A percentile compares a stretch with the other conserved stretches of the same genome.
Evolutionary conservation across 345 rosid genomes (phyloP).

Genomic region (Citrus cavaleriei): DNA sequence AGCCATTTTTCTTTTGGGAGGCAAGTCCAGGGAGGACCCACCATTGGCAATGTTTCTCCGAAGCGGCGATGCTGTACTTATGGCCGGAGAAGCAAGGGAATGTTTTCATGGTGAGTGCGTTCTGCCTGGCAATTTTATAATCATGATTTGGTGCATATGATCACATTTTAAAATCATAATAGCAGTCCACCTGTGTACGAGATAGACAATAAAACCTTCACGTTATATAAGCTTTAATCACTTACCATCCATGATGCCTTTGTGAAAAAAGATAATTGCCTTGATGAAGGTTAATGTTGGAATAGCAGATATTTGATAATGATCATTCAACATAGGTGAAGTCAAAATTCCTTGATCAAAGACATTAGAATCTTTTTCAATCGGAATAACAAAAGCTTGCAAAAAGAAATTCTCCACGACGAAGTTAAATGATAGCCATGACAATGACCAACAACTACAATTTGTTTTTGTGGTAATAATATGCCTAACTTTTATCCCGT

Average conservation of each 20-base stretch:
- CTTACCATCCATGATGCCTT: neutral
- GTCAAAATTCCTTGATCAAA: neutral
- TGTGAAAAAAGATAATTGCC: neutral
- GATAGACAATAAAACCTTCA: neutral
- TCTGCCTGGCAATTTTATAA: neutral
- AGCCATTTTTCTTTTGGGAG: conserved; percentile 93
- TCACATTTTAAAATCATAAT: neutral
- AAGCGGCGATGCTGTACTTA: conserved; percentile 87
- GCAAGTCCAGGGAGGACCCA: conserved; percentile 68
- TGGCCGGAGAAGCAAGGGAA: conserved; percentile 96
- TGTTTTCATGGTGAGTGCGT: conserved; percentile 74
- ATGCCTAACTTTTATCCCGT: neutral
- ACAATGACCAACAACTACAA: neutral
- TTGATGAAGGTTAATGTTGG: neutral
- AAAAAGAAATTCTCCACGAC: neutral
- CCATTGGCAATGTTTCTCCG: conserved; percentile 90
- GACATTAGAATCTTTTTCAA: neutral
- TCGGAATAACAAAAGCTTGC: neutral
- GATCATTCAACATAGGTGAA: neutral
- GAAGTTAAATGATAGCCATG: neutral
- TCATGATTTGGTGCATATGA: neutral
- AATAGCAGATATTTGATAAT: neutral
- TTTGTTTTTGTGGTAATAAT: neutral
- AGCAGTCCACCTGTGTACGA: neutral
- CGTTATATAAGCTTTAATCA: too few relatives aligned